Base-by-base conservation (phyloP, 2,329 filamentous ascomycete species). In the Aspergillus sergii region DNA sequence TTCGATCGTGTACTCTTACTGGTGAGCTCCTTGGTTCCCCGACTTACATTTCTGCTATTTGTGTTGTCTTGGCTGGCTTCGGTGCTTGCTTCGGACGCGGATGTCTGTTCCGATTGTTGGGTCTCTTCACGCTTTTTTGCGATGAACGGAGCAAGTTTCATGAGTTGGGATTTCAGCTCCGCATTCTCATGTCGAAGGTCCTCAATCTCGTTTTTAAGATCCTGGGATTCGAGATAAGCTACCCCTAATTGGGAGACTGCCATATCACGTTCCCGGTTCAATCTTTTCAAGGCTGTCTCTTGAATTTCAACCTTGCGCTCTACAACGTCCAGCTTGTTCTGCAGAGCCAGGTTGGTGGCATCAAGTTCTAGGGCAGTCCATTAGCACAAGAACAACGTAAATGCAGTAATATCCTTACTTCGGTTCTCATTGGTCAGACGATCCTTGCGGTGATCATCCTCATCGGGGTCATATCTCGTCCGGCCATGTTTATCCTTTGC, bases 201-300 rank as follows among this genome's bases (percentile, higher is more conserved):
- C 39, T 80, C 76, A 57, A 80, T 80, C 34, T 81, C 76, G 8
- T 65, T 66, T 63, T 81, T 80, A 3, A 80, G 70, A 56, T 81
- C 79, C 57, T 81, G 84, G 3, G 79, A 79, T 50, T 83, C 84
- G 59, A 85, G 81, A 68, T 84, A 87, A 1, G 86, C 85, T 26
- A 84, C 81, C 10, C 82, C 84, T 23, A 88, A 75, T 65, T 88
- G 86, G 26, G 81, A 82, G n/a, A 86, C 79, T 43, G 87, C 81
- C 60, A 83, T 83, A 67, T 88, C 86, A 41, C 85, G 82, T 68
- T 89, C 87, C 43, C 83, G 80, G 21, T 79, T 84, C 46, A 87
- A 72, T 19, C 83, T 82, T 69, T 84, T 84, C 61, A 86, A 79
- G 6, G 83, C 80, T 45, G 84, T 82, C 50, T 88, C 85, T 26